A percentile compares a stretch with the other conserved stretches of the same genome.
Evolutionary conservation across 2,329 filamentous ascomycete genomes (phyloP).

Genomic region (Hypocrella siamensis): DNA sequence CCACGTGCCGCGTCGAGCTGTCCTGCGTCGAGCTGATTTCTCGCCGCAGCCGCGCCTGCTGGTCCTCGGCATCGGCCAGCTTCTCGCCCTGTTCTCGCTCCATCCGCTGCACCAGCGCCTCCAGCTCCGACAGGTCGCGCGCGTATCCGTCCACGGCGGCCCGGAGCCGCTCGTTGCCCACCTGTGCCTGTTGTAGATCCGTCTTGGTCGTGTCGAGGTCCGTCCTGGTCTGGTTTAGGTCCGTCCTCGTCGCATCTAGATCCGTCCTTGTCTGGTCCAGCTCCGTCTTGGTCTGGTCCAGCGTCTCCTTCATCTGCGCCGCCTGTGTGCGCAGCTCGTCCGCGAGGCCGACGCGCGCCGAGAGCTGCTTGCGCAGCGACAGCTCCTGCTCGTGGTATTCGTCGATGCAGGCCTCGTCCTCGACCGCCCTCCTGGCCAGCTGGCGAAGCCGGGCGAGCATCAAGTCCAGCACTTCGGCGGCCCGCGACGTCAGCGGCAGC

Average conservation of each 20-base stretch:
- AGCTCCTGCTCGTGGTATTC: slow-evolving; percentile 42
- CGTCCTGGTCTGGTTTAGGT: slow-evolving; percentile 18
- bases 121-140: slow-evolving; percentile 37
- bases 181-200: slow-evolving; percentile 29
- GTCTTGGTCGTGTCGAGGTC: slow-evolving; percentile 21
- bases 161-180: slow-evolving; percentile 32
- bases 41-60: slow-evolving; percentile 20
- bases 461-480: slow-evolving; percentile 39
- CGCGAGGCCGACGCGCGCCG: slow-evolving; percentile 34
- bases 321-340: slow-evolving; percentile 29
- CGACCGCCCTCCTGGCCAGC: slow-evolving; percentile 27
- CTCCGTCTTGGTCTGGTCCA: slow-evolving; percentile 20
- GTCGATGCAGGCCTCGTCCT: slow-evolving; percentile 39
- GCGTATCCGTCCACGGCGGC: slow-evolving; percentile 35
- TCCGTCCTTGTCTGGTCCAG: no score
- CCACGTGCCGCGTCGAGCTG: slow-evolving; percentile 15
- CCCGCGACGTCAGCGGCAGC: slow-evolving; percentile 34
- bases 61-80: slow-evolving; percentile 23
- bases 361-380: slow-evolving; percentile 40
- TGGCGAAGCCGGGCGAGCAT: slow-evolving; percentile 33
- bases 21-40: slow-evolving; percentile 23
- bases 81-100: slow-evolving; percentile 22
- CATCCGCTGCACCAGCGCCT: slow-evolving; percentile 31
- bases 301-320: slow-evolving; percentile 13
- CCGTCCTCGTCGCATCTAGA: slow-evolving; percentile 21